Conservation (phyloP, 805 yeast species). For the Peterozyma toletana region DNA sequence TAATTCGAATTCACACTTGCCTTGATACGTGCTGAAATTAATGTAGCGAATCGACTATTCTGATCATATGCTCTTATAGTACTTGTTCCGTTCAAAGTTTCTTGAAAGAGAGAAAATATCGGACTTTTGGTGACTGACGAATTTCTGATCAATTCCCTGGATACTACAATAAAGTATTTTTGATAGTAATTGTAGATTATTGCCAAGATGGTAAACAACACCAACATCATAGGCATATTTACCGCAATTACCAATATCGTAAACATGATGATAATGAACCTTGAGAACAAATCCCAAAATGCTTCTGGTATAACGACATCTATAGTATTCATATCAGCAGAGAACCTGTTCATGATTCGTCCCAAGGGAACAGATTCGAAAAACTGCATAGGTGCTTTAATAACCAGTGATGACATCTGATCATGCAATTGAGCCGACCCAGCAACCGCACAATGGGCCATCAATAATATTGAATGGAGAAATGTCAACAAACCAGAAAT, state of each 20-base stretch:
- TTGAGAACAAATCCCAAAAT: conserved; percentile 38
- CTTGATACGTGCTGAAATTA: conserved; percentile 45
- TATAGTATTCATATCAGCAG: conserved; percentile 52
- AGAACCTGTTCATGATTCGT: conserved; percentile 56
- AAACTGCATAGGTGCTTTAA: conserved; percentile 57
- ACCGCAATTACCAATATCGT: conserved; percentile 45
- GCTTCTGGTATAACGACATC: conserved; percentile 52
- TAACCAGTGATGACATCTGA: conserved; percentile 44
- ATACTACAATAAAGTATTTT: conserved; percentile 55
- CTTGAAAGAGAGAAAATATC: conserved; percentile 76
- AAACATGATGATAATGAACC: conserved; percentile 35
- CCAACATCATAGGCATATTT: conserved; percentile 46
- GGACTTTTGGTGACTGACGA: conserved; percentile 68
- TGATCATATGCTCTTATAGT: conserved; percentile 79
- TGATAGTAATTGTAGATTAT: conserved; percentile 66
- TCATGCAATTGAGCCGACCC: conserved; percentile 52
- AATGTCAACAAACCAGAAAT: not conserved
- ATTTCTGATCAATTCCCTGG: conserved; percentile 75
- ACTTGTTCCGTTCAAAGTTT: conserved; percentile 67
- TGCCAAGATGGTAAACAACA: conserved; percentile 38
- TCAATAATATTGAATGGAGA: not conserved
- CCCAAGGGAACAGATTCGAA: conserved; percentile 69
- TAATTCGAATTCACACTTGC: conserved; percentile 38
- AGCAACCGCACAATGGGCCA: conserved; percentile 37
- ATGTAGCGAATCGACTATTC: conserved; percentile 47